Evolutionary conservation across 495 filamentous ascomycete genomes (phyloP), one percentile per base, ranked within the genome.

Genomic region (Penicillium robsamsonii): DNA sequence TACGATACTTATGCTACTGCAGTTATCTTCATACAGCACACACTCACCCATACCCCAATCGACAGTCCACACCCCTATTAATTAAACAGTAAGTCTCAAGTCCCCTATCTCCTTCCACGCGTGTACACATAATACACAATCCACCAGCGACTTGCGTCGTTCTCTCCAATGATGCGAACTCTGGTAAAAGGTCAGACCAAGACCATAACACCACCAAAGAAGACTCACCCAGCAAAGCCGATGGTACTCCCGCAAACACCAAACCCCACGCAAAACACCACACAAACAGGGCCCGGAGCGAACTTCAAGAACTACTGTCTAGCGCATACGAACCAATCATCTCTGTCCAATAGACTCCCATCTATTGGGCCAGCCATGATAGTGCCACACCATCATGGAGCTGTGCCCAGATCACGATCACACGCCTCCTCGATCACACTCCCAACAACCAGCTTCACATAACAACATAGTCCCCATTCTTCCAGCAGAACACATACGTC

Each of bases 101-200:
- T 24, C 2, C 27, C 5, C 17, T 30, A 4, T 37, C 20, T 44
- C 47, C 15, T 30, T 29, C 15, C 33, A 4, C 20, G n/a, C 12
- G 3, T 49, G 9, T 15, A 33, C 13, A 38, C 40, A 35, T 29
- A 55, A 13, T 51, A 40, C 47, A 42, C 46, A 41, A 25, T 35
- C 38, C 31, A 49, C 38, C 38, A 46, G 57, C 42, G 41, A 59
- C 45, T 20, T 24, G 13, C 45, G 9, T 55, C 46, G 35, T 50
- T 5, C 46, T 29, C 71, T 77, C 80, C 80, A 56, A 77, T 83
- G 83, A 86, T 86, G 82, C 66, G 54, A 69, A 55, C 55, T 44
- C 68, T 81, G 83, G 82, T 85, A 85, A 86, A 86, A 85, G 83
- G 83, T 81, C 81, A 73, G 79, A 85, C 75, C 69, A 67, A 13